Conservation (phyloP, 257 asterid genomes). For the Ophiorrhiza pumila region DNA sequence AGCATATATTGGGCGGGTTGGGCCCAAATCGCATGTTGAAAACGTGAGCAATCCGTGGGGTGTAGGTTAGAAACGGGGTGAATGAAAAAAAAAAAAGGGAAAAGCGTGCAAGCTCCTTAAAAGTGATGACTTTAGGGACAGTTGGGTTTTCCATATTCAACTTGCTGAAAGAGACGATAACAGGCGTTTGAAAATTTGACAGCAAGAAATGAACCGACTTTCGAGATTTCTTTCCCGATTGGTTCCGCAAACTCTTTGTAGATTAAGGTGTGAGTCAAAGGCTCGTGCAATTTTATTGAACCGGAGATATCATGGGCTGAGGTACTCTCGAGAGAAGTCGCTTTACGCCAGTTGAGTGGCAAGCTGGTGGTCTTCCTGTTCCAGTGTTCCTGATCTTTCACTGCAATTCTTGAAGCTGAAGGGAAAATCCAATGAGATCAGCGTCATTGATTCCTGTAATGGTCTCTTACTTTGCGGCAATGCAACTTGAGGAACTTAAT, state of each 20-base stretch:
- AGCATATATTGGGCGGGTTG: too few species aligned
- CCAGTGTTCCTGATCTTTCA: neutral
- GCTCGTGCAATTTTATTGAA: neutral
- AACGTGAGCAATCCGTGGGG: too few species aligned
- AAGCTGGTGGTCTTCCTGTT: conserved; percentile 7
- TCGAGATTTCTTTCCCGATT: neutral
- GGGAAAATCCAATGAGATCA: neutral
- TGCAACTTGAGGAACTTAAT: neutral
- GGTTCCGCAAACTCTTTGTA: neutral
- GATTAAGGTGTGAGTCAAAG: neutral
- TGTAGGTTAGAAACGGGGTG: too few species aligned
- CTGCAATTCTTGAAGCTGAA: neutral
- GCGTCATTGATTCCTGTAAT: conserved; percentile 9
- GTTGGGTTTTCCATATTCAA: too few species aligned
- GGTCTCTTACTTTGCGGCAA: neutral
- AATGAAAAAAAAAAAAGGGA: too few species aligned
- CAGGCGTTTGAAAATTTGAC: neutral
- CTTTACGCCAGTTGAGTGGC: neutral
- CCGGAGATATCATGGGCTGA: too few species aligned
- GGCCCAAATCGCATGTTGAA: too few species aligned
- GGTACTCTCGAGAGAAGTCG: neutral
- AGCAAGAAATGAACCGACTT: neutral
- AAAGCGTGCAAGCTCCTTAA: too few species aligned
- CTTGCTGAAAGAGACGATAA: neutral
- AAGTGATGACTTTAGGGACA: too few species aligned